phyloP scores from a whole-genome alignment of 768 basidiomycete species.

The Russula compacta region DNA sequence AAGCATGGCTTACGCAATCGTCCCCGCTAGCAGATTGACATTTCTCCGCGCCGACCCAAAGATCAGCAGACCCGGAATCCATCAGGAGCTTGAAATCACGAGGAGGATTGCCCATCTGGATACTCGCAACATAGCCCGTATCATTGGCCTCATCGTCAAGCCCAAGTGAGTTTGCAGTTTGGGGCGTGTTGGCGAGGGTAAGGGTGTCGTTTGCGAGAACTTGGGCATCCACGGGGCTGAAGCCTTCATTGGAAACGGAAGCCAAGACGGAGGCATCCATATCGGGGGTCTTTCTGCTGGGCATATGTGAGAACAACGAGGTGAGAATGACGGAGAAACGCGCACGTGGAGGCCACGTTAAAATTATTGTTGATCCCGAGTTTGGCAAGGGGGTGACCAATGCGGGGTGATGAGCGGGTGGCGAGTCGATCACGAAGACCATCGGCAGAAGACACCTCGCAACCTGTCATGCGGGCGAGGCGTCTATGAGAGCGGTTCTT shows the following conservation, averaged over 20 bases:
- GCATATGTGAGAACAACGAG: not conserved
- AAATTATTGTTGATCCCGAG: slow-evolving; percentile 19
- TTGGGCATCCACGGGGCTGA: slow-evolving; percentile 30
- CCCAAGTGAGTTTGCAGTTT: slow-evolving; percentile 47
- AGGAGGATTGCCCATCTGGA: slow-evolving; percentile 39
- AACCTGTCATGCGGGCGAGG: slow-evolving; percentile 61
- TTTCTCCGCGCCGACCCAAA: slow-evolving; percentile 34
- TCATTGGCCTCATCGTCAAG: slow-evolving; percentile 60
- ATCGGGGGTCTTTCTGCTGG: not conserved
- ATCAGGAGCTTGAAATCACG: slow-evolving; percentile 36
- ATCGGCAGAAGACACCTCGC: slow-evolving; percentile 38
- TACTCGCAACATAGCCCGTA: slow-evolving; percentile 39
- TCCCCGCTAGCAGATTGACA: slow-evolving; percentile 28
- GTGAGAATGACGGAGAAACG: not conserved
- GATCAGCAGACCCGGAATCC: slow-evolving; percentile 40
- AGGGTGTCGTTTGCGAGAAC: slow-evolving; percentile 33
- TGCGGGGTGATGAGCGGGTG: slow-evolving; percentile 18
- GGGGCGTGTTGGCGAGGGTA: slow-evolving; percentile 34
- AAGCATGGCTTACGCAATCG: slow-evolving; percentile 31
- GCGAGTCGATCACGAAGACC: slow-evolving; percentile 38
- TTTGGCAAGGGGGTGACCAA: slow-evolving; percentile 1
- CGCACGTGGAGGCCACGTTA: slow-evolving; percentile 5
- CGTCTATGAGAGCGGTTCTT: slow-evolving; percentile 58
- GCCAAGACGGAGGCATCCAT: slow-evolving; percentile 13
- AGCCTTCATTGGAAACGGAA: slow-evolving; percentile 23